Conservation (phyloP, 371 early-diverging fungal genomes). For the Apophysomyces sp. region DNA sequence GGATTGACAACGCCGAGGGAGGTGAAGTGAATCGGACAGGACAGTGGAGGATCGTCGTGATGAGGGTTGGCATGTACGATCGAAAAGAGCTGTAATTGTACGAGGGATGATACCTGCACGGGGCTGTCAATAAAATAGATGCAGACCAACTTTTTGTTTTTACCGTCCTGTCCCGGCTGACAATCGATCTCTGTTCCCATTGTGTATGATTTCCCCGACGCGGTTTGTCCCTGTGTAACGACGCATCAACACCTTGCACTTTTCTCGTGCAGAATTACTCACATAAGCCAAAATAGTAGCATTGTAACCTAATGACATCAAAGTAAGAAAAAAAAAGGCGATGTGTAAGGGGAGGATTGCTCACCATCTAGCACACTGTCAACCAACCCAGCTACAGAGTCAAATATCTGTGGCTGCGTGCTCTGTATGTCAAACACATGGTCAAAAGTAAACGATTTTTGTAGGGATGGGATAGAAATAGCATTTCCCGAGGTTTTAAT, state of each 20-base stretch:
- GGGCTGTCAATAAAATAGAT: not conserved
- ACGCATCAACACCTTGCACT: not conserved
- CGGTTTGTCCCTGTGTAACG: conserved; percentile 74
- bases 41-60: not conserved
- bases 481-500: conserved; percentile 1
- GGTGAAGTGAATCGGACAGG: not conserved
- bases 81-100: conserved; percentile 78
- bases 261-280: conserved; percentile 14
- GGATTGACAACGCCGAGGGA: conserved; percentile 14
- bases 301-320: conserved; percentile 73
- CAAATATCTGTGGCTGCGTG: conserved; percentile 77
- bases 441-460: conserved; percentile 73
- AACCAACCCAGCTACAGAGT: conserved; percentile 66
- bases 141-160: not conserved
- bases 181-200: conserved; percentile 92
- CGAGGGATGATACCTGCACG: conserved; percentile 86
- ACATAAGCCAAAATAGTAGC: conserved; percentile 97
- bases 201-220: conserved; percentile 98
- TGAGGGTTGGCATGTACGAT: conserved; percentile 23
- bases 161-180: conserved; percentile 52
- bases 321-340: not conserved
- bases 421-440: conserved; percentile 68
- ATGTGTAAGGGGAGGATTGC: not conserved
- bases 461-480: not conserved
- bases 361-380: conserved; percentile 87